A percentile compares a stretch with the other conserved stretches of the same genome.
These are phyloP conservation scores for Yamadazyma mexicana DNA, from an alignment of 1,139 yeast genomes.

Conservation along the genomic window DNA sequence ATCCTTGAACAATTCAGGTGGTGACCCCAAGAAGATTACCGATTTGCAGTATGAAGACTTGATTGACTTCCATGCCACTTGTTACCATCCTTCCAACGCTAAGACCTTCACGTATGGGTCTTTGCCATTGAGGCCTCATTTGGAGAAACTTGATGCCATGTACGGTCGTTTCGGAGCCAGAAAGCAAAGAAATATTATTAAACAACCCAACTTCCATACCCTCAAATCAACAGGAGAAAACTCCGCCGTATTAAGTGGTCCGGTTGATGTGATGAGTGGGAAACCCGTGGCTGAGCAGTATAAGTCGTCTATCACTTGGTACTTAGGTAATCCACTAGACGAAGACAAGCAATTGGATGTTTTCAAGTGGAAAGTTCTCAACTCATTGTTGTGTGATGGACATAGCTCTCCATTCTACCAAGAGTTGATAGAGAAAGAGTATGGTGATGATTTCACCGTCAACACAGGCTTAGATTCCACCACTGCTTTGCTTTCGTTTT, in stretches of 20 bases:
- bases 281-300: slow-evolving; percentile 68
- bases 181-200: slow-evolving; percentile 22
- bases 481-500: slow-evolving; percentile 74
- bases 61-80: slow-evolving; percentile 65
- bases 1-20: slow-evolving; percentile 86
- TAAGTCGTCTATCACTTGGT: slow-evolving; percentile 86
- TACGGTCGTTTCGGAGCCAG: slow-evolving; percentile 58
- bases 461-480: slow-evolving; percentile 87
- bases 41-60: slow-evolving; percentile 72
- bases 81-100: slow-evolving; percentile 91
- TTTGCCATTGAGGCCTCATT: slow-evolving; percentile 62
- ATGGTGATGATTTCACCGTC: slow-evolving; percentile 84
- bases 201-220: slow-evolving; percentile 25
- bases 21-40: slow-evolving; percentile 85
- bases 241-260: slow-evolving; percentile 52
- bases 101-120: slow-evolving; percentile 87
- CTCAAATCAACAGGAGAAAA: slow-evolving; percentile 7
- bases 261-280: slow-evolving; percentile 70
- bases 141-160: slow-evolving; percentile 55
- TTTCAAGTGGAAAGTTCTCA: slow-evolving; percentile 71
- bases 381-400: slow-evolving; percentile 80
- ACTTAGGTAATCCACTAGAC: slow-evolving; percentile 72
- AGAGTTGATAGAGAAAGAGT: slow-evolving; percentile 76
- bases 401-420: slow-evolving; percentile 90
- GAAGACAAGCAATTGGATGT: slow-evolving; percentile 53